phyloP scores from a whole-genome alignment of 2,329 filamentous ascomycete genomes.

The Pseudogymnoascus sp. region DNA sequence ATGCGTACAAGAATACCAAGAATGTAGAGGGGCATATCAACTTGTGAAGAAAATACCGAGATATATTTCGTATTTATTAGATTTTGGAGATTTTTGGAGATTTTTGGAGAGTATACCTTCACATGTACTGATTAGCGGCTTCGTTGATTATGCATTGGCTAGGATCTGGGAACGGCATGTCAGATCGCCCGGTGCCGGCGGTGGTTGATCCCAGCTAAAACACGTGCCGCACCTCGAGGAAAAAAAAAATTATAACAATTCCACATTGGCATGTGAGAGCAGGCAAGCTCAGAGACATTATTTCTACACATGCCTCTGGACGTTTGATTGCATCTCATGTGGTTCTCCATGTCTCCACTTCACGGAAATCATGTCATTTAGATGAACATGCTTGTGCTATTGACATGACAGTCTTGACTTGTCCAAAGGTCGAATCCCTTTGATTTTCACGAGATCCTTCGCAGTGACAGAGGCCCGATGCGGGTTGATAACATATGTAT shows the following conservation, averaged over 20 bases:
- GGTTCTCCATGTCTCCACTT: not conserved
- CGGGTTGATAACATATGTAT: not conserved
- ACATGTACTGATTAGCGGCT: not conserved
- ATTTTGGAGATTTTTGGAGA: conserved; percentile 8
- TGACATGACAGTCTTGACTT: not conserved
- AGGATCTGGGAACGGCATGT: not conserved
- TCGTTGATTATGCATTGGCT: not conserved
- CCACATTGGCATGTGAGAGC: conserved; percentile 6
- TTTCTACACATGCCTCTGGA: not conserved
- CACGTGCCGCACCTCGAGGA: not conserved
- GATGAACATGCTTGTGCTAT: not conserved
- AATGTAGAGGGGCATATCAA: not conserved
- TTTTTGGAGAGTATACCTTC: conserved; percentile 6
- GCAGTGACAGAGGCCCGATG: not conserved
- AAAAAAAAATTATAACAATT: not conserved
- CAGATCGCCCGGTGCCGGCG: not conserved
- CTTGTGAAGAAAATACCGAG: not conserved
- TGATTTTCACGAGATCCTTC: not conserved
- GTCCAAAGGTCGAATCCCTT: not conserved
- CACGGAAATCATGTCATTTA: conserved; percentile 6
- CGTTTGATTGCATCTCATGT: not conserved
- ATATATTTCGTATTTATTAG: not conserved
- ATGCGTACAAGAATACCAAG: not conserved
- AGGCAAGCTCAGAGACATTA: not conserved
- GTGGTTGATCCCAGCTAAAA: not conserved